These are phyloP conservation scores for Colletotrichum sp. DNA, from an alignment of 2,329 filamentous ascomycete genomes.

Conservation along the genomic window DNA sequence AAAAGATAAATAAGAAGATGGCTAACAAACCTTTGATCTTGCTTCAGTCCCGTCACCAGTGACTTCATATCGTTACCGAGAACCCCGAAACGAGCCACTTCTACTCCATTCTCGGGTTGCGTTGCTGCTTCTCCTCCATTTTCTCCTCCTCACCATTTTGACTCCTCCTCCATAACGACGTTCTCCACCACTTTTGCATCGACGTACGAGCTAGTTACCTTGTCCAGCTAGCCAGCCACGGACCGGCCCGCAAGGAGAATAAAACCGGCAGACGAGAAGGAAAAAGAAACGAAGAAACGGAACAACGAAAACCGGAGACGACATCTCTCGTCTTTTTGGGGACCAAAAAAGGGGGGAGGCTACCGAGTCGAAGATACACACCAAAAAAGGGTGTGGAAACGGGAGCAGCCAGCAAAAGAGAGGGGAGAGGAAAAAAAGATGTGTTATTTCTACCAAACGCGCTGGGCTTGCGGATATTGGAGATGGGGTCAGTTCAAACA, in stretches of 20 bases:
- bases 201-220: not conserved
- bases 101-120: constrained; percentile 10
- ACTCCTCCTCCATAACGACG: not conserved
- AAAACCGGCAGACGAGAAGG: not conserved
- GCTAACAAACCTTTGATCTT: constrained; percentile 16
- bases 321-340: not conserved
- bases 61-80: constrained; percentile 16
- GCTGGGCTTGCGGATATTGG: constrained; percentile 87
- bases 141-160: not conserved
- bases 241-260: constrained; percentile 5
- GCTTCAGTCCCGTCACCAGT: constrained; percentile 8
- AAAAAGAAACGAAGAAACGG: not conserved
- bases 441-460: constrained; percentile 96
- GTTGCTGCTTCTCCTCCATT: not conserved
- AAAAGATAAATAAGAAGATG: constrained; percentile 21
- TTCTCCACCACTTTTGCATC: constrained; percentile 13
- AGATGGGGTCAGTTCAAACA: constrained; percentile 93
- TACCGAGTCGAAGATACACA: not conserved
- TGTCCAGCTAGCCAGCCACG: constrained; percentile 8
- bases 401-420: not conserved
- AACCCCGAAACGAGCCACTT: constrained; percentile 18
- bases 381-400: not conserved
- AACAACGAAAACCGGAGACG: not conserved
- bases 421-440: constrained; percentile 52
- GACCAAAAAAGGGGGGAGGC: not conserved